A percentile compares a stretch with the other conserved stretches of the same genome.
These are phyloP conservation scores for Stemphylium beticola DNA, from an alignment of 2,329 filamentous ascomycete species.

Conservation along the genomic window DNA sequence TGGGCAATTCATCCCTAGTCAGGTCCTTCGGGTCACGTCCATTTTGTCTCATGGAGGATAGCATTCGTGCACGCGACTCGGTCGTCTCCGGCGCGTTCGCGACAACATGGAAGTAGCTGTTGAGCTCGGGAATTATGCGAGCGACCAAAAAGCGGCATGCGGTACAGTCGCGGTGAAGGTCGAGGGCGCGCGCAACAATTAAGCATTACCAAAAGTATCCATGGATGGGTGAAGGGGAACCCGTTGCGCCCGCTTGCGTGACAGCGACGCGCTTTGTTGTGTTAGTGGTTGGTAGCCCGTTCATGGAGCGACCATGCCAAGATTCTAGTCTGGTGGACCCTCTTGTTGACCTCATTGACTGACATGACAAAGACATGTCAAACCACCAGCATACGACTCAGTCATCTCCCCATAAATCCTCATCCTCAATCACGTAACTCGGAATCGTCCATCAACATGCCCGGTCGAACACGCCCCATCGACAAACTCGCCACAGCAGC, in stretches of 20 bases:
- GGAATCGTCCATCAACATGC: conserved; percentile 27
- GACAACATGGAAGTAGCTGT: conserved; percentile 46
- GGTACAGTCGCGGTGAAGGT: conserved; percentile 5
- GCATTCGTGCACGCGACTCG: conserved; percentile 51
- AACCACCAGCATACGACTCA: neutral
- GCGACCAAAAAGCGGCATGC: conserved; percentile 10
- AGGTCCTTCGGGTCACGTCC: conserved; percentile 49
- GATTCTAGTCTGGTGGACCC: conserved; percentile 15
- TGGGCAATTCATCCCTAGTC: conserved; percentile 41
- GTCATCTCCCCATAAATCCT: neutral
- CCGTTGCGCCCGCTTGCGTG: conserved; percentile 15
- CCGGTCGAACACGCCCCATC: conserved; percentile 63
- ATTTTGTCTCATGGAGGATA: conserved; percentile 46
- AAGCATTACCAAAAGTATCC: conserved; percentile 34
- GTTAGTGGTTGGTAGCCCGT: conserved; percentile 27
- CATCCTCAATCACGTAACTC: too few relatives aligned
- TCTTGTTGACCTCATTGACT: conserved; percentile 20
- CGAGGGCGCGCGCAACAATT: conserved; percentile 12
- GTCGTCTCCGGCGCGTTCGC: conserved; percentile 47
- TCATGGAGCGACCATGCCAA: conserved; percentile 23
- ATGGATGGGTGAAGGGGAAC: conserved; percentile 18
- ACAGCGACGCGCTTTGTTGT: conserved; percentile 40
- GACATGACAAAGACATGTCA: neutral
- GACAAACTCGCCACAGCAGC: conserved; percentile 71
- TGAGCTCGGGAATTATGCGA: conserved; percentile 7